Base-by-base conservation (phyloP, 306 rosid species). In the Malus fusca region DNA sequence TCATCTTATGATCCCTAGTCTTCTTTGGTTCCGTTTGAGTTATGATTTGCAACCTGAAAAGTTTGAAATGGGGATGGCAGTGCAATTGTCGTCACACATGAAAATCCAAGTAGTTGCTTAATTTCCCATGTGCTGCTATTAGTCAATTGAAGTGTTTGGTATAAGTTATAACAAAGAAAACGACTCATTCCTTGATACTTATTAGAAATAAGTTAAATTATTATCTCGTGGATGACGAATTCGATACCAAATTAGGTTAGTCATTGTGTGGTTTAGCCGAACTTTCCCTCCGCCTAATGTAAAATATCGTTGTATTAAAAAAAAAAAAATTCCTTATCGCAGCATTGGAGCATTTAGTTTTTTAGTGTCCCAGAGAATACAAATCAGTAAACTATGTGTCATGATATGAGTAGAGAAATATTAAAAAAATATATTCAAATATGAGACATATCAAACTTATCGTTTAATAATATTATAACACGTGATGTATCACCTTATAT, bases 281-380 rank as follows among this genome's bases (percentile, higher is more conserved):
- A 28, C 30, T 28, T 2, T 2, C 3, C 3, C 30, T 28, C 30
- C 30, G 1, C 30, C 30, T 28, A 28, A 2, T 28, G 30, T 28
- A 28, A 28, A 28, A 28, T 28, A 28, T 28, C 30, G 30, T 2
- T 28, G 30, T 28, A 28, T 28, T 28, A 28, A 28, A 28, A 28
- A 28, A 28, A 28, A 28, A 31, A n/a, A n/a, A n/a, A n/a, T n/a
- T 31, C 71, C 31, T 11, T n/a, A 66, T 40, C 11, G 3, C 48
- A 37, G 8, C 12, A 3, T 42, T 9, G 12, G 12, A 42, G 44
- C 44, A 8, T 42, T 42, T 8, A 9, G 3, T 8, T 10, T 42
- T 42, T 9, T 11, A 2, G 0, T 9, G 3, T 42, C 0, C 2
- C 0, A 10, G 0, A 42, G 12, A 42, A 42, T 1, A 42, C 3